A percentile compares a stretch with the other conserved stretches of the same genome.
These are phyloP conservation scores for Ophiostoma sp. DNA, from an alignment of 2,329 filamentous ascomycete genomes.

Conservation along the genomic window DNA sequence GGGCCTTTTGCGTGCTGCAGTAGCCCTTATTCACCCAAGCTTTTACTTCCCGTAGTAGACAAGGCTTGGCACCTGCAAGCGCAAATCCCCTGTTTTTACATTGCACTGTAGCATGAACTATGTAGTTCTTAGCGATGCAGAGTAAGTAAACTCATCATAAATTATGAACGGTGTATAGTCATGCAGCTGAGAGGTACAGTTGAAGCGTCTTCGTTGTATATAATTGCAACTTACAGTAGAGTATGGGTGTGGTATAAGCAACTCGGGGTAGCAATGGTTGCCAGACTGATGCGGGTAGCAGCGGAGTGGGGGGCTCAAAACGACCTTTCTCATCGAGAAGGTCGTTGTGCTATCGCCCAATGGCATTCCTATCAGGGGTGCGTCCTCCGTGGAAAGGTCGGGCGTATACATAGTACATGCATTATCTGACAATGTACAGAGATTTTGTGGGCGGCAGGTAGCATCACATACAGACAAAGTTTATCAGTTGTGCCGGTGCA, in stretches of 20 bases:
- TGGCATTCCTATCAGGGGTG: background rate
- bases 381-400: background rate
- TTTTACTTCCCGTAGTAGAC: constrained; percentile 6
- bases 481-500: background rate
- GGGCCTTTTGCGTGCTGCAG: constrained; percentile 8
- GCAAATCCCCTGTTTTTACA: background rate
- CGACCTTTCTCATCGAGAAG: background rate
- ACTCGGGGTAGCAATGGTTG: no score
- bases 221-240: no score
- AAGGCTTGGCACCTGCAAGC: background rate
- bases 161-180: no score
- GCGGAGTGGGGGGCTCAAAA: background rate
- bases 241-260: no score
- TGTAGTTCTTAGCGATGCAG: background rate
- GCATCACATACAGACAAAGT: background rate
- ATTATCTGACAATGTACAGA: no score
- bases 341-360: background rate
- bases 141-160: no score
- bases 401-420: background rate
- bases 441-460: background rate
- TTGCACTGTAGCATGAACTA: background rate
- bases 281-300: background rate
- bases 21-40: background rate
- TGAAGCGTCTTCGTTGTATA: no score
- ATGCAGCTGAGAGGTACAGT: no score